A percentile compares a stretch with the other conserved stretches of the same genome.
Conservation (phyloP, 495 filamentous ascomycete genomes). For the Hypoxylon rickii region DNA sequence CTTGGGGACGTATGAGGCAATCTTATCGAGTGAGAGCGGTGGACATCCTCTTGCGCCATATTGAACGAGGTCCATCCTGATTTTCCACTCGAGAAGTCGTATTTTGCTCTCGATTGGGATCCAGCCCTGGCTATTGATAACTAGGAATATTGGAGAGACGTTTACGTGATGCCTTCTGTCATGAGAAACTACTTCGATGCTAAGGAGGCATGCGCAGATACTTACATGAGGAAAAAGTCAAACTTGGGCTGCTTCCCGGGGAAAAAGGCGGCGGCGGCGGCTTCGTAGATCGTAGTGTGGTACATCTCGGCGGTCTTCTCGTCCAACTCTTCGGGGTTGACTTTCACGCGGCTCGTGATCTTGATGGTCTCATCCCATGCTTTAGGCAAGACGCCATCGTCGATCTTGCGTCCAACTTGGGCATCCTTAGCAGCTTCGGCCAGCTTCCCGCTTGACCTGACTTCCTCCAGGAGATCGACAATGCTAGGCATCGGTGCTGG, state of each 20-base stretch:
- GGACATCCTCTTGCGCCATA: constrained; percentile 66
- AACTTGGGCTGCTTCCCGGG: constrained; percentile 67
- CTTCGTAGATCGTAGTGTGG: constrained; percentile 66
- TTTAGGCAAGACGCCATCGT: constrained; percentile 66
- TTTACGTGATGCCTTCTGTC: constrained; percentile 50
- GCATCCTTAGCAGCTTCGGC: constrained; percentile 49
- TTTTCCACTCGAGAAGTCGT: constrained; percentile 77
- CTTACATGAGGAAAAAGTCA: constrained; percentile 80
- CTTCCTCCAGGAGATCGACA: constrained; percentile 62
- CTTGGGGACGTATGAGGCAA: constrained; percentile 56
- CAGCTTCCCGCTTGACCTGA: constrained; percentile 60
- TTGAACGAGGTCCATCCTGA: constrained; percentile 67
- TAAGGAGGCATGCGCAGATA: neutral
- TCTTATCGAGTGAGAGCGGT: constrained; percentile 56
- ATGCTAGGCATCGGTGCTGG: constrained; percentile 52
- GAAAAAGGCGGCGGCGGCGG: constrained; percentile 61
- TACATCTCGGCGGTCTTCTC: constrained; percentile 77
- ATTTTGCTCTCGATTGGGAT: constrained; percentile 54
- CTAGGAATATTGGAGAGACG: constrained; percentile 44
- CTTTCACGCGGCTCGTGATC: constrained; percentile 62
- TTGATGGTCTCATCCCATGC: constrained; percentile 66
- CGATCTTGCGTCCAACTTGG: constrained; percentile 67
- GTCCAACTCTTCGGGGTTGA: constrained; percentile 65
- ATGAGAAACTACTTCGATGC: neutral
- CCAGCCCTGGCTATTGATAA: constrained; percentile 46